Evolutionary conservation across 768 basidiomycete species (phyloP), one percentile per base, ranked within the genome.

Genomic region (Calocybe indica): DNA sequence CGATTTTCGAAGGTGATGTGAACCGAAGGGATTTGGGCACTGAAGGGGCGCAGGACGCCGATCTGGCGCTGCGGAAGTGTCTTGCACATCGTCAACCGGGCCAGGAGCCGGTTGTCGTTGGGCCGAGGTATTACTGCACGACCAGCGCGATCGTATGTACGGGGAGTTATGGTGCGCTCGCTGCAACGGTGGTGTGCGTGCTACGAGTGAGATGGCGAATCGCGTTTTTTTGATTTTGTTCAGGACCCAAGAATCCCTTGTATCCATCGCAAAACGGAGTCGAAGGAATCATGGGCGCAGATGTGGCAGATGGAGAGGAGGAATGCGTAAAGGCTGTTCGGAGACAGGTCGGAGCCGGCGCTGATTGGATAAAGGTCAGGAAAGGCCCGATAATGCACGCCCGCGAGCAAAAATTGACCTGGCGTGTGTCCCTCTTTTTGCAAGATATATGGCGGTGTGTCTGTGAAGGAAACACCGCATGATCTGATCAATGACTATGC

Each of bases 321-420:
- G 78, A 69, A 32, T 80, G 82, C 54, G 58, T 75, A 36, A 71
- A 69, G 49, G 80, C 74, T 9, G 78, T 82, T 5, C 68, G 82
- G 28, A 71, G 69, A 49, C 83, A 84, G 52, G 72, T 85, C 46
- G 82, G 82, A 30, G 75, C 78, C 9, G 81, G 81, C 6, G 77
- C 82, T 4, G 83, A 85, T 61, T 82, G 77, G 78, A 80, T 85
- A 53, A 83, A 84, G 73, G 77, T 78, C 49, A 15, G 41, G 40
- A 46, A 11, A 35, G 13, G 2, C 3, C 5, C n/a, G 40, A n/a
- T 9, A 22, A 28, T 11, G 22, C 7, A 43, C 13, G 8, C 28
- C 28, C 13, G 22, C 12, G 13, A 12, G 22, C 40, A 7, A 11
- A 6, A 51, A 35, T 6, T 40, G 28, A 13, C 13, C 8, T 37